Percentiles rank a stretch among this genome's conserved stretches.
phyloP scores from a whole-genome alignment of 805 yeast genomes.

The Wickerhamiella australiensis region DNA sequence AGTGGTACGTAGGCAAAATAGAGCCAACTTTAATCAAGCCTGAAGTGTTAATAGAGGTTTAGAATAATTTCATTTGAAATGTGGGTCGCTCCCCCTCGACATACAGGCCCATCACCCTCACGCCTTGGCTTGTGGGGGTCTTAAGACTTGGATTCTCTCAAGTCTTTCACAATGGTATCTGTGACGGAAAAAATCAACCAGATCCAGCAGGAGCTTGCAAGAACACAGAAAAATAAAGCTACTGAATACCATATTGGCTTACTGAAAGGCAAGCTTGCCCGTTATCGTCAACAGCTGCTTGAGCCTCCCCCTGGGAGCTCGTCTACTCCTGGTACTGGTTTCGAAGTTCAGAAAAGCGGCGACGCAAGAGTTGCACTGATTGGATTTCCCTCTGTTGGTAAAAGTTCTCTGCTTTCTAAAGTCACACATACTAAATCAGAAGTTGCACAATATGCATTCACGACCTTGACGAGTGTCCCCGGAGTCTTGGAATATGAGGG shows the following conservation, averaged over 20 bases:
- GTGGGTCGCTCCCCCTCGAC: too few relatives aligned
- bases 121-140: neutral
- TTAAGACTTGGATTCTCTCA: neutral
- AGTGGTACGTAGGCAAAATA: neutral
- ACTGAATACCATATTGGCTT: conserved; percentile 95
- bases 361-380: conserved; percentile 92
- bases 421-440: conserved; percentile 91
- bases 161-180: conserved; percentile 21
- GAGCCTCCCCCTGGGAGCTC: conserved; percentile 76
- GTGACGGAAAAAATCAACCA: conserved; percentile 61
- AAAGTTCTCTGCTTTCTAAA: conserved; percentile 76
- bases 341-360: conserved; percentile 90
- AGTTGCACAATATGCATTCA: conserved; percentile 89
- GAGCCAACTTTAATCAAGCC: neutral
- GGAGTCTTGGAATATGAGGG: conserved; percentile 93
- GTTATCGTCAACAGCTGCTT: conserved; percentile 77
- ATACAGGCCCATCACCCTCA: too few relatives aligned
- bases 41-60: too few relatives aligned
- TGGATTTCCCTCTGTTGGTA: conserved; percentile 97
- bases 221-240: conserved; percentile 95
- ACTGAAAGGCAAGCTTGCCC: conserved; percentile 85
- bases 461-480: conserved; percentile 92
- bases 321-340: conserved; percentile 67
- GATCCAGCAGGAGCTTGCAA: conserved; percentile 84
- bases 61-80: too few relatives aligned